Evolutionary conservation across 805 yeast genomes (phyloP).

Genomic region (Candida methanosorbosa): DNA sequence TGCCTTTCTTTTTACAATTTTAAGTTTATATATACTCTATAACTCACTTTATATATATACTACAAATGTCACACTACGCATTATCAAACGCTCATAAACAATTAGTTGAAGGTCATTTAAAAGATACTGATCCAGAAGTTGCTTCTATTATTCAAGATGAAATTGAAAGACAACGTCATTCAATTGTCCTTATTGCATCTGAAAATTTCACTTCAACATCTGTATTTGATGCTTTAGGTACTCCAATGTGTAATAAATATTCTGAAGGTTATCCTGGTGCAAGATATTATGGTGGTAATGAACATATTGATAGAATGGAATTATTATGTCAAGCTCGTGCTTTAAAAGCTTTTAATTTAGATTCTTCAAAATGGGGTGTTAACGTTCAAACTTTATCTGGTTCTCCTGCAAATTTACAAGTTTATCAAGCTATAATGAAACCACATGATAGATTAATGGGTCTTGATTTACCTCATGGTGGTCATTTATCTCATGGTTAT

Average conservation of each 20-base stretch:
- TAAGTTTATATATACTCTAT: no score
- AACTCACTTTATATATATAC: no score
- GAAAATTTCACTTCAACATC: conserved; percentile 96
- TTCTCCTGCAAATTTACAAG: conserved; percentile 96
- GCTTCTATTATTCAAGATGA: conserved; percentile 69
- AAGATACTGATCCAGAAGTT: conserved; percentile 74
- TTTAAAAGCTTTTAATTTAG: conserved; percentile 74
- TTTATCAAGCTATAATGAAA: conserved; percentile 89
- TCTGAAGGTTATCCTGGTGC: conserved; percentile 99
- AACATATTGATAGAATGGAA: conserved; percentile 93
- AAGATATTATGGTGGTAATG: conserved; percentile 98
- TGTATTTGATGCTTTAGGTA: conserved; percentile 92
- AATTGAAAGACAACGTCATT: conserved; percentile 85
- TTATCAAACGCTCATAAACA: conserved; percentile 57
- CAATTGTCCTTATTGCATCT: conserved; percentile 90
- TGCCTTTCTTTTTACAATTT: no score
- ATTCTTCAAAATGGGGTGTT: conserved; percentile 90
- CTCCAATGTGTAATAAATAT: conserved; percentile 97
- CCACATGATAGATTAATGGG: conserved; percentile 98
- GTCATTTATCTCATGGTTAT: conserved; percentile 97
- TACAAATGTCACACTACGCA: conserved; percentile 38
- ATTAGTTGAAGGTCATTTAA: conserved; percentile 52
- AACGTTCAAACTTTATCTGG: conserved; percentile 96
- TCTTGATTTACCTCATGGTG: conserved; percentile 96
- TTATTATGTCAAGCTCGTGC: conserved; percentile 91